Evolutionary conservation across 331 rosid species (phyloP), one percentile per base, ranked within the genome.

Genomic region (Telfairia occidentalis): DNA sequence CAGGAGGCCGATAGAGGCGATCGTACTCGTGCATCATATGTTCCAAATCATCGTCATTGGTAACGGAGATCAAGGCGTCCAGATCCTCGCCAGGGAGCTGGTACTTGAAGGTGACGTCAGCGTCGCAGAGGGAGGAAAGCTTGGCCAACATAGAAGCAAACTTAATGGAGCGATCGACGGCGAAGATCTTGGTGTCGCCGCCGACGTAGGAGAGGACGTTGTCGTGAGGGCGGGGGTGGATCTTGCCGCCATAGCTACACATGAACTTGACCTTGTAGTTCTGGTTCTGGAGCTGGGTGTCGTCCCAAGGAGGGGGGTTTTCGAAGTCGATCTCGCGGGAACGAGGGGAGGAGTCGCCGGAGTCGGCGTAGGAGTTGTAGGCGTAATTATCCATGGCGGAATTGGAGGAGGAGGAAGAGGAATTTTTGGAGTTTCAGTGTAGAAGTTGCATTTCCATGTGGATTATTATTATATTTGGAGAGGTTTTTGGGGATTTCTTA

Each of bases 1-100:
- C 85, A 0, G 97, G 84, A 50, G 86, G 77, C 0, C 97, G 88
- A 61, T 77, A 89, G 76, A 91, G 92, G 8, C 98, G 98, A 71
- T 94, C 98, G 63, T 85, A 94, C 81, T 94, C 98, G 67, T 87
- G 90, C 98, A 94, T 94, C 98, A 94, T 89, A 71, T 91, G 96
- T 35, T 94, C 96, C 0, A 94, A 88, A 71, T 94, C 98, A 19
- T 94, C 98, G 32, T 94, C 98, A 84, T 87, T 94, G 15, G 96
- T 77, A 38, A 93, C 96, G 5, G 96, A 93, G 40, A 93, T 91
- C 70, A 93, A 78, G 3, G 97, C 97, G 38, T 92, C 98, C 5
- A 92, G 96, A 32, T 89, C 98, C 50, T 92, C 97, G 0, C 96
- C 96, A 1, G 98, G 98, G 10, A 92, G 97, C 81, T 92, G 98